These are phyloP conservation scores for Blastobotrys terrestris DNA, from an alignment of 805 yeast species.

Conservation along the genomic window DNA sequence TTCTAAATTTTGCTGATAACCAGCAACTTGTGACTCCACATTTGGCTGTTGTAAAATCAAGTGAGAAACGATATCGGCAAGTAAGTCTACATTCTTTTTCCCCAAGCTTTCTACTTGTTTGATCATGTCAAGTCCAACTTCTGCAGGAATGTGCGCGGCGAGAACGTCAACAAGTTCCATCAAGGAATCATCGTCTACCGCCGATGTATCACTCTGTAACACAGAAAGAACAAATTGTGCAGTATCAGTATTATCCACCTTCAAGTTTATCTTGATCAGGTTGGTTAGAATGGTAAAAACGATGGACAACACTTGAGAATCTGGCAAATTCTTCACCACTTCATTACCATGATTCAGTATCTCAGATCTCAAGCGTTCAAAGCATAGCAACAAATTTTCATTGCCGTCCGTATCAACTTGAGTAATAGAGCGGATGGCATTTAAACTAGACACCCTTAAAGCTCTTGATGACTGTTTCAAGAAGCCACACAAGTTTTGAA, in stretches of 20 bases:
- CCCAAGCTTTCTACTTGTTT: not conserved
- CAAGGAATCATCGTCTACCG: not conserved
- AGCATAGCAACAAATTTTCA: not conserved
- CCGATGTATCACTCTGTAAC: not conserved
- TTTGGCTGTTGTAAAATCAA: not conserved
- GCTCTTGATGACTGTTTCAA: slow-evolving; percentile 21
- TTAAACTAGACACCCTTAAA: slow-evolving; percentile 22
- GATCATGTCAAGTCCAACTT: not conserved
- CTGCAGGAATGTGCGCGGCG: not conserved
- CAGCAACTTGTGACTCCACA: not conserved
- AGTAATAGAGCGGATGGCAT: slow-evolving; percentile 13
- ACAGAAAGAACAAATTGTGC: not conserved
- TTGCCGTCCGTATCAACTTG: not conserved
- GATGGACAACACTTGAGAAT: slow-evolving; percentile 4
- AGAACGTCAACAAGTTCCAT: not conserved
- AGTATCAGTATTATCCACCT: not conserved
- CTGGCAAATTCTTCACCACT: slow-evolving; percentile 1
- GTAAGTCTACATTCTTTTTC: not conserved
- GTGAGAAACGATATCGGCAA: not conserved
- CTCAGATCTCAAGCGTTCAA: not conserved
- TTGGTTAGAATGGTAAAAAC: slow-evolving; percentile 3
- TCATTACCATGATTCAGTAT: slow-evolving; percentile 3
- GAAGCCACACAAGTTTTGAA: slow-evolving; percentile 16
- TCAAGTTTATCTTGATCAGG: not conserved
- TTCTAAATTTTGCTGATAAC: slow-evolving; percentile 20